Evolutionary conservation across 1,139 yeast species (phyloP).

Genomic region (Diutina rugosa): DNA sequence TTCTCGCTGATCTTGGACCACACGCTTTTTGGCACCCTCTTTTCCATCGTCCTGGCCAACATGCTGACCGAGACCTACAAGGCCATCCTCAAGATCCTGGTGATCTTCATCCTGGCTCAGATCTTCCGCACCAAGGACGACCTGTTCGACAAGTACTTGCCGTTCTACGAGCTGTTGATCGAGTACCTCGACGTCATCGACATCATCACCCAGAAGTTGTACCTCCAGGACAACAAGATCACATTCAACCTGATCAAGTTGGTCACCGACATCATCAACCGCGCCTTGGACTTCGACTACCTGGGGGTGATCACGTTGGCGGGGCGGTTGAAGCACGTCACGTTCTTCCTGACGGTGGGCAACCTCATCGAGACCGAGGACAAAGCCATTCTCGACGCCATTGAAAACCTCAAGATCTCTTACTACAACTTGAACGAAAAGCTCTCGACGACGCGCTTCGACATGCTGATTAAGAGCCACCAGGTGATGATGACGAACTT

Average conservation of each 20-base stretch:
- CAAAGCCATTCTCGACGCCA: constrained; percentile 18
- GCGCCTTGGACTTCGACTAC: constrained; percentile 27
- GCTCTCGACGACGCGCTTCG: constrained; percentile 23
- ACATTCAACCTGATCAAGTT: constrained; percentile 32
- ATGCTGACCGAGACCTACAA: constrained; percentile 39
- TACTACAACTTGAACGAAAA: constrained; percentile 27
- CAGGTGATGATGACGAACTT: constrained; percentile 30
- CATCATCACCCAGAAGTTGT: constrained; percentile 26
- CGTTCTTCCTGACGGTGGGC: constrained; percentile 30
- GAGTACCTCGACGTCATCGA: constrained; percentile 26
- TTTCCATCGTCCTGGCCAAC: constrained; percentile 28
- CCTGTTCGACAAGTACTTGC: constrained; percentile 4
- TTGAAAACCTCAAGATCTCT: constrained; percentile 19
- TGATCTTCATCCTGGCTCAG: constrained; percentile 29
- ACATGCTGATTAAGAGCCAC: constrained; percentile 27
- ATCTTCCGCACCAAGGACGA: constrained; percentile 18
- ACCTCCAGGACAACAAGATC: constrained; percentile 32
- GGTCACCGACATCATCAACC: constrained; percentile 31
- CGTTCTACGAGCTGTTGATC: not conserved
- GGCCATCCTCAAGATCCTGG: constrained; percentile 33
- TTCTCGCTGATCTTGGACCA: constrained; percentile 27
- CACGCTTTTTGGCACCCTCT: constrained; percentile 26
- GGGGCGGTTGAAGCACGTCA: constrained; percentile 31
- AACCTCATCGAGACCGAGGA: constrained; percentile 29
- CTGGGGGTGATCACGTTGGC: constrained; percentile 29